Base-by-base conservation (phyloP, 306 rosid species). In the Quercus wislizeni region DNA sequence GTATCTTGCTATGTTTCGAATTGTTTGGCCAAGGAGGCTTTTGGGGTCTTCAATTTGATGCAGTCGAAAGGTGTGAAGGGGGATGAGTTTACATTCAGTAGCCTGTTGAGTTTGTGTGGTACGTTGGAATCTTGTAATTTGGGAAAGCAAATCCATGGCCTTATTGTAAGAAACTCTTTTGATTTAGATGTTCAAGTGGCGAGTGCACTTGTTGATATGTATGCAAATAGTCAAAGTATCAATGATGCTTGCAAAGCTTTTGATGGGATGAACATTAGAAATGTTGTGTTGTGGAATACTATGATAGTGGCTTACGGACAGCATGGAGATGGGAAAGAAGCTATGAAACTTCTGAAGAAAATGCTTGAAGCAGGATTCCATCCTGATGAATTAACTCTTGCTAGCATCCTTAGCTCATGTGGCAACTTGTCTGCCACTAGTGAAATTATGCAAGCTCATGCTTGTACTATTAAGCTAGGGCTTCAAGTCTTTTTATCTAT, bases 221-320 rank as follows among this genome's bases (percentile, higher is more conserved):
- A 92, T 76, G 85, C 88, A 0, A 90, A 88, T 84, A 83, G 71
- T 58, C 83, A 78, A 76, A 71, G 80, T 73, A 74, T 89, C 55
- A 27, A 28, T 1, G 84, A 88, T 70, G 96, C 96, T 6, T 80
- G 28, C 19, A 82, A 72, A 70, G 84, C 76, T 18, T 92, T 94
- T 14, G 79, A 83, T 41, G 65, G 70, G 55, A 89, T 89, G 86
- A 74, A 11, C 55, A 52, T 43, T 69, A 88, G 77, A 79, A 94
- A 87, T 75, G 83, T 86, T 12, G 91, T 92, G 69, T 78, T 90
- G n/a, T 92, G 98, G 97, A 92, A 84, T 71, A 78, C 93, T 71
- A 85, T 94, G 77, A 86, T 94, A 51, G 87, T 88, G 75, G 97
- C 90, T 19, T 85, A 79, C 75, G 94, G 94, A 11, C 87, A 82